Evolutionary conservation across 2,329 filamentous ascomycete species (phyloP), one percentile per base, ranked within the genome.

Genomic region (Fusarium algeriense): DNA sequence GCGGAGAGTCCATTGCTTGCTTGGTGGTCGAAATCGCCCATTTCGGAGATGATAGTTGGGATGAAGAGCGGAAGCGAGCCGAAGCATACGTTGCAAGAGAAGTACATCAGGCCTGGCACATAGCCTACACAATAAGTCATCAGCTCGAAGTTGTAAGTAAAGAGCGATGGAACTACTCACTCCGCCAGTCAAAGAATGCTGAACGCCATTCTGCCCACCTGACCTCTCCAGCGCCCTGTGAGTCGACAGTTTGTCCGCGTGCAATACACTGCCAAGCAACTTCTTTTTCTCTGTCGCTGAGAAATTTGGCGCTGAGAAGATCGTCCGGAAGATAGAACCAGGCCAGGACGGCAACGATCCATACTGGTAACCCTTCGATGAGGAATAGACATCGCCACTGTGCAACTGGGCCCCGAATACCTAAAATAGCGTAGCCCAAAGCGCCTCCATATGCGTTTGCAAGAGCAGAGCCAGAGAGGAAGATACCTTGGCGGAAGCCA

Each of bases 81-180:
- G 20, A 52, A 52, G 32, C 48, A 52, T 15, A 52, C 32, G 20
- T 52, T 52, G 17, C 48, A 52, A 15, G 48, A 38, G 32, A 52
- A 52, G 48, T 52, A 38, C 48, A 52, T 52, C 48, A 52, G 26
- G 12, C 48, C 48, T 38, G 48, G 48, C 17, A 52, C 48, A 28
- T 38, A 52, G n/a, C 48, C 48, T 52, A 52, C 20, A 52, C 20
- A 38, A 28, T 10, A 26, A 37, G 20, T 52, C 48, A 38, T 37
- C 48, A 52, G 12, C 15, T 11, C 7, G 12, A 52, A 17, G 8
- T 23, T 11, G 13, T 38, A 3, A n/a, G 13, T 38, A 3, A n/a
- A 38, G 48, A n/a, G 19, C 26, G 26, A 37, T 52, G 12, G 32
- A 52, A 38, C 32, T 52, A 38, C 48, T 52, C 48, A 38, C 48